Base-by-base conservation (phyloP, 2,329 filamentous ascomycete genomes). In the Diplocarpon rosae region DNA sequence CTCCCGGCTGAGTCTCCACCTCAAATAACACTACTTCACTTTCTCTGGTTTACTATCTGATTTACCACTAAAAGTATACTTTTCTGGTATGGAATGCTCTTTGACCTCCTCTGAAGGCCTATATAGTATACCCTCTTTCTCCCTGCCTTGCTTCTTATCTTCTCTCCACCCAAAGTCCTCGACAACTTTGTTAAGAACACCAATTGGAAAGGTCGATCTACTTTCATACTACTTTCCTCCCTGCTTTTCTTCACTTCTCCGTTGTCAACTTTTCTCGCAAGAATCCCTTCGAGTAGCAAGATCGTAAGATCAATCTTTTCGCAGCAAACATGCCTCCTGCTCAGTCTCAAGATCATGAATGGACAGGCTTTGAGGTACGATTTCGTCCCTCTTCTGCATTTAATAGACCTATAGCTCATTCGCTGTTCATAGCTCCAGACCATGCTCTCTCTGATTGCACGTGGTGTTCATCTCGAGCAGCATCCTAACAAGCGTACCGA, bases 371-470 rank as follows among this genome's bases (percentile, higher is more conserved):
- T 36, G 51, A 53, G 42, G 51, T 48, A 45, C 45, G 11, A 17
- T 32, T 9, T 32, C 30, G 4, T 32, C 30, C 30, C 30, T 14
- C 30, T 12, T 32, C 30, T 32, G 11, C 4, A 5, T 3, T 5
- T 3, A 9, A 3, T 12, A 12, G 30, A 12, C 3, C n/a, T 12
- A 9, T 20, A 39, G 14, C 28, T 34, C 2, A 20, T 29, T 2
- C 10, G 7, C 30, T 32, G 9, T 28, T n/a, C n/a, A 12, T 24
- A 50, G 47, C 33, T 47, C 2, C 48, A 58, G 12, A 55, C 53
- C 5, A 54, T 62, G 8, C 55, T 61, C 12, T 50, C 55, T 5
- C 51, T 64, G n/a, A 49, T 55, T 36, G 53, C 61, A 31, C 45
- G 44, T n/a, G 49, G 49, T 13, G 29, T 43, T 8, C 55, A 54